Evolutionary conservation across 768 basidiomycete species (phyloP), one percentile per base, ranked within the genome.

Genomic region (Dentipellis fragilis): DNA sequence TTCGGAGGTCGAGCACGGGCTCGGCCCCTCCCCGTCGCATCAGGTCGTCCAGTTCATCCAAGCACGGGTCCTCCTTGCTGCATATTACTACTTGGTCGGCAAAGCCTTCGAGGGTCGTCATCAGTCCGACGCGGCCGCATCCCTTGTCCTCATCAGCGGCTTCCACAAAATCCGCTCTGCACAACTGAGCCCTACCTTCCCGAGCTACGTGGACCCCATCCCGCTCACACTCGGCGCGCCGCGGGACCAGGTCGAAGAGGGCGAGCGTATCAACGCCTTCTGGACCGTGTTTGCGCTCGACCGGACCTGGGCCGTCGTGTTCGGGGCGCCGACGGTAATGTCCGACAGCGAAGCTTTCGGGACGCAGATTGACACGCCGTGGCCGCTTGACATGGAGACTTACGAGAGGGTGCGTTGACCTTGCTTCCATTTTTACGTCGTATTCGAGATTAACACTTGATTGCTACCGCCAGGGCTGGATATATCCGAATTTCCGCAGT

Each of bases 1-100:
- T 37, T 73, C 78, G 1, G 76, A 78, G 50, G 62, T 77, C 68
- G 75, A 78, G 39, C 69, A 74, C n/a, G 57, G 59, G 56, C 62
- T 65, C 34, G 55, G 64, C 46, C 64, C 62, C 40, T 57, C 59
- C 0, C 72, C 59, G 60, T 75, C 61, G 58, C 70, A 57, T 64
- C 70, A 55, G 62, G 69, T 80, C 51, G 62, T 69, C 50, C 58
- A 66, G 40, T 62, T 58, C 10, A 62, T 72, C 4, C 71, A 72
- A 48, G 61, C 71, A 3, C 65, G 69, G 52, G 62, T 72, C 9
- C 63, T 72, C 4, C 67, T 72, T 16, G 63, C 64, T 0, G 49
- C 59, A 45, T 72, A 71, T 51, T 64, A 63, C 60, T 64, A 68
- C 54, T 54, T 59, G 10, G 51, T 56, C 22, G 67, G 67, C 4